phyloP scores from a whole-genome alignment of 108 stramenopile genomes.

The Fragilaria crotonensis region DNA sequence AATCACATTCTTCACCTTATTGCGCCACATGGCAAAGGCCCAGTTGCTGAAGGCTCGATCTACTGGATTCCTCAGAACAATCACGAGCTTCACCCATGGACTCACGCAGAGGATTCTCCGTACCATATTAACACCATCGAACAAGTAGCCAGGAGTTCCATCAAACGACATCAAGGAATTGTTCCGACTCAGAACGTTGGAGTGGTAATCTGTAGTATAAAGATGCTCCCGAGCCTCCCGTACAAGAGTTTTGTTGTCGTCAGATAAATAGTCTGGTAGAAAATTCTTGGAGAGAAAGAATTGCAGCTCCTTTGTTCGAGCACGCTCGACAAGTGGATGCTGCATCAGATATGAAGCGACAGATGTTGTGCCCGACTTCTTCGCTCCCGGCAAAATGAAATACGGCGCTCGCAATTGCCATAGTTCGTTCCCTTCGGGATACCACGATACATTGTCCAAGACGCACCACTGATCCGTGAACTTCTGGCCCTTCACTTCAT shows the following conservation, averaged over 20 bases:
- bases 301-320: background rate
- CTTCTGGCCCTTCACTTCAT: background rate
- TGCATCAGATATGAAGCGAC: background rate
- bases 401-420: conserved; percentile 3
- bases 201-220: background rate
- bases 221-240: background rate
- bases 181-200: background rate
- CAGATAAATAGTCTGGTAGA: background rate
- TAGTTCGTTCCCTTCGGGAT: background rate
- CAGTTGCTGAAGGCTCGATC: background rate
- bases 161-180: background rate
- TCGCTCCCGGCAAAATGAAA: conserved; percentile 2
- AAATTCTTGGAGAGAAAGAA: background rate
- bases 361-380: conserved; percentile 1
- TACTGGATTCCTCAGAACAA: background rate
- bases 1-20: background rate
- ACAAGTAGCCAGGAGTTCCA: background rate
- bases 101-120: background rate
- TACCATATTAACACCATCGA: background rate
- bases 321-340: background rate
- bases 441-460: conserved; percentile 10
- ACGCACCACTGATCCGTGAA: conserved; percentile 8
- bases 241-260: background rate
- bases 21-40: background rate
- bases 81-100: background rate